These are phyloP conservation scores for Phytophthora quininea DNA, from an alignment of 352 stramenopile genomes.

Conservation along the genomic window DNA sequence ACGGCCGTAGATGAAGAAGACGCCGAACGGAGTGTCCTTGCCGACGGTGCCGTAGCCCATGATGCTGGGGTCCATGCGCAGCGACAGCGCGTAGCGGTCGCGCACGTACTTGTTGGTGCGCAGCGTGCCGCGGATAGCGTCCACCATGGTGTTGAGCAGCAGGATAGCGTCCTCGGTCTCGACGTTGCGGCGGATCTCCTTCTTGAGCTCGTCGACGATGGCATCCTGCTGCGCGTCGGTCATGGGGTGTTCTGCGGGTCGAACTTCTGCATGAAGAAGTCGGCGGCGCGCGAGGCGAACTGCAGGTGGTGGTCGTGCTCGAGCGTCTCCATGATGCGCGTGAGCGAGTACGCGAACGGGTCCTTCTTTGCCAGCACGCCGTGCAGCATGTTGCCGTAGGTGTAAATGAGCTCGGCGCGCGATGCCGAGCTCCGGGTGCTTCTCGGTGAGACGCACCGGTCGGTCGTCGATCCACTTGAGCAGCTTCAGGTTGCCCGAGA, in stretches of 20 bases:
- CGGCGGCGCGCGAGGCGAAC: conserved; percentile 91
- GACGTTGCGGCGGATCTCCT: conserved; percentile 76
- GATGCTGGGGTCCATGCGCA: conserved; percentile 80
- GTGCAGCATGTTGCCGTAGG: conserved; percentile 95
- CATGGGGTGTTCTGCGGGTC: conserved; percentile 58
- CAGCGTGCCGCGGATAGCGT: conserved; percentile 75
- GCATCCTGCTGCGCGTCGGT: conserved; percentile 52
- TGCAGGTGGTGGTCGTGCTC: conserved; percentile 91
- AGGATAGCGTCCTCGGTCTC: conserved; percentile 77
- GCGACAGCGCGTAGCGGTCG: conserved; percentile 80
- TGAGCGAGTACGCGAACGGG: conserved; percentile 93
- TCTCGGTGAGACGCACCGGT: conserved; percentile 75
- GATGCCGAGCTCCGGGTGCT: conserved; percentile 92
- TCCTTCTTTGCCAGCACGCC: conserved; percentile 94
- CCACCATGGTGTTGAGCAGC: conserved; percentile 80
- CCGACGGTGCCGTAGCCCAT: conserved; percentile 83
- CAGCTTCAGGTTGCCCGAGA: conserved; percentile 89
- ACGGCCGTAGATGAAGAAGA: conserved; percentile 97
- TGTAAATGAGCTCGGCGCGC: conserved; percentile 95
- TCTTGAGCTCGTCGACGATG: conserved; percentile 59
- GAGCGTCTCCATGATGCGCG: conserved; percentile 93
- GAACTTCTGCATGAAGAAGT: conserved; percentile 94
- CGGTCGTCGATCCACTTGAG: conserved; percentile 88
- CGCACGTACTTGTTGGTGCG: conserved; percentile 86
- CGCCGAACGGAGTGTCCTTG: conserved; percentile 93